Evolutionary conservation across 2,329 filamentous ascomycete species (phyloP).

Genomic region (Curvularia lunata): DNA sequence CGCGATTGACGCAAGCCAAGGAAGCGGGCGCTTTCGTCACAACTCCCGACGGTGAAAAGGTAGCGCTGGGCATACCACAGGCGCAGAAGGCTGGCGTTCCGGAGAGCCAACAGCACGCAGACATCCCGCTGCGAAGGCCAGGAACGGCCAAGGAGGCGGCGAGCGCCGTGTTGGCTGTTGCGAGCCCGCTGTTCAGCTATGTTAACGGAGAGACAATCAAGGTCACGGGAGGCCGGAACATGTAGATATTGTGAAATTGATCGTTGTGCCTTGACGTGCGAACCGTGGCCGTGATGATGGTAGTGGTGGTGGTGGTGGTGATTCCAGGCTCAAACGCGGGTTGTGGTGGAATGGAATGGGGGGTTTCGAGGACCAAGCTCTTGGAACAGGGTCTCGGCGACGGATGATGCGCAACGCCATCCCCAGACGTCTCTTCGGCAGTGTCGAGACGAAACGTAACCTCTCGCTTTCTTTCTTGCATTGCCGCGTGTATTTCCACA

Average conservation of each 20-base stretch:
- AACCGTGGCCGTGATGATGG: neutral
- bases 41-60: slow-evolving; percentile 70
- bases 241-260: slow-evolving; percentile 51
- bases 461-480: slow-evolving; percentile 6
- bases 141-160: slow-evolving; percentile 83
- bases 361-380: slow-evolving; percentile 27
- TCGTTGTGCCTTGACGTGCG: neutral
- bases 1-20: slow-evolving; percentile 81
- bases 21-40: slow-evolving; percentile 81
- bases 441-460: slow-evolving; percentile 10
- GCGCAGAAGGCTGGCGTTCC: slow-evolving; percentile 52
- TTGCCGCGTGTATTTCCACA: slow-evolving; percentile 16
- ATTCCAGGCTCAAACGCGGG: slow-evolving; percentile 15
- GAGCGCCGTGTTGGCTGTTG: slow-evolving; percentile 75
- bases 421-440: slow-evolving; percentile 21
- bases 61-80: slow-evolving; percentile 51
- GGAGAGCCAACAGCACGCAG: slow-evolving; percentile 55
- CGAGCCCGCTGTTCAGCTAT: slow-evolving; percentile 82
- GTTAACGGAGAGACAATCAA: slow-evolving; percentile 86
- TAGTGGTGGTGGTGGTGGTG: neutral
- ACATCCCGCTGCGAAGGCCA: slow-evolving; percentile 79
- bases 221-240: slow-evolving; percentile 77
- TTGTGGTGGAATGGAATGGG: slow-evolving; percentile 11
- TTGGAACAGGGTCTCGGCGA: slow-evolving; percentile 20
- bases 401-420: slow-evolving; percentile 26